phyloP scores from a whole-genome alignment of 208 protist species.

The Entamoeba nuttalli region DNA sequence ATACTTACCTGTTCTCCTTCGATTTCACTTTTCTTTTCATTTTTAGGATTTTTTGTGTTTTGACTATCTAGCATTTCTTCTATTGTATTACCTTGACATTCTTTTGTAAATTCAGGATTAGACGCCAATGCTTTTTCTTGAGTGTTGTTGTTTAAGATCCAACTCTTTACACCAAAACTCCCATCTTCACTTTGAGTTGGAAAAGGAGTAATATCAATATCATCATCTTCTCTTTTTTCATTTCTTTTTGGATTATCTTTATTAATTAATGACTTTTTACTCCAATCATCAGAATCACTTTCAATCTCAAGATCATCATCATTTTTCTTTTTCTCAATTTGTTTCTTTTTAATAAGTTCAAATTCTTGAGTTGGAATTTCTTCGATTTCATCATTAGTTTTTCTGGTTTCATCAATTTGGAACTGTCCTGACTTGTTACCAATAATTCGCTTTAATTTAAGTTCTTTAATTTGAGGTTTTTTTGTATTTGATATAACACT shows the following conservation, averaged over 20 bases:
- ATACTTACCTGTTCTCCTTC: too few species aligned
- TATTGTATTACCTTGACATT: too few species aligned
- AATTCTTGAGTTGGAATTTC: too few species aligned
- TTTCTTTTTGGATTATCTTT: neutral
- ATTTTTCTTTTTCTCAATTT: neutral
- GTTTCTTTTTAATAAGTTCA: neutral
- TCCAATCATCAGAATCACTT: neutral
- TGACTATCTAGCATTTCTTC: too few species aligned
- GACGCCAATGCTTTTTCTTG: too few species aligned
- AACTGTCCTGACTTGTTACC: neutral
- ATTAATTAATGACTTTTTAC: neutral
- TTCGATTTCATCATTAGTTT: too few species aligned
- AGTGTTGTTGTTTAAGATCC: too few species aligned
- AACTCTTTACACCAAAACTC: too few species aligned
- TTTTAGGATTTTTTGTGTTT: too few species aligned
- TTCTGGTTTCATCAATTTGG: neutral
- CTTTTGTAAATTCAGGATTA: too few species aligned
- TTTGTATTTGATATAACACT: neutral
- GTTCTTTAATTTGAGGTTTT: neutral
- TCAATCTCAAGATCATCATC: neutral
- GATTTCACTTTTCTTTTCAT: too few species aligned
- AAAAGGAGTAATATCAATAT: neutral
- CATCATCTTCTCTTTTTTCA: neutral
- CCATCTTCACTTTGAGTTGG: neutral
- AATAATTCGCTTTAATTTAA: neutral